Percentiles rank a stretch among this genome's conserved stretches.
These are phyloP conservation scores for Mortierella sp. DNA, from an alignment of 371 early-diverging fungal species.

Conservation along the genomic window DNA sequence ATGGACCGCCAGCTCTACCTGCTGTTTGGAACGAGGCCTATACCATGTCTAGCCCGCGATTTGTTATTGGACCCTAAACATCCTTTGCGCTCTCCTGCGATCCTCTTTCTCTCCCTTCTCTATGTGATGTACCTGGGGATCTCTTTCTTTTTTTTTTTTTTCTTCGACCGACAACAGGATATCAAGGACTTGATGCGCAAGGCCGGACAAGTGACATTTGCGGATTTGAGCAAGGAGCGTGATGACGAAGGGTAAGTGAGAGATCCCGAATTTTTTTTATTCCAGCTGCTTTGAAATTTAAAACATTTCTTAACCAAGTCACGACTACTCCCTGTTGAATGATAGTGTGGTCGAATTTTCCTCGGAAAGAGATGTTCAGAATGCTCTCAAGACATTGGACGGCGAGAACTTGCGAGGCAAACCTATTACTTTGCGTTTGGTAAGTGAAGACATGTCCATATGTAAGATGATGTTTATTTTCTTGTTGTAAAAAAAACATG, in stretches of 20 bases:
- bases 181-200: constrained; percentile 96
- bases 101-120: constrained; percentile 11
- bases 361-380: constrained; percentile 80
- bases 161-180: constrained; percentile 71
- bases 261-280: neutral
- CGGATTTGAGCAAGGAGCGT: constrained; percentile 84
- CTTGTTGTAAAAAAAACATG: neutral
- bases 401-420: constrained; percentile 88
- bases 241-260: constrained; percentile 85
- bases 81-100: constrained; percentile 16
- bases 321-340: neutral
- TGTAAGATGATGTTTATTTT: neutral
- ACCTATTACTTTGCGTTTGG: constrained; percentile 81
- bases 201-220: constrained; percentile 94
- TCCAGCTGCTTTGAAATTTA: neutral
- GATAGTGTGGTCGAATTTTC: constrained; percentile 93
- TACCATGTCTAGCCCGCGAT: constrained; percentile 12
- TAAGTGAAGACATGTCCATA: constrained; percentile 41
- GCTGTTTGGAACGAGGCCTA: constrained; percentile 1
- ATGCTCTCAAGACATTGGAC: constrained; percentile 87
- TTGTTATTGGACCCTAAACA: constrained; percentile 29
- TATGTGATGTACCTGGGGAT: constrained; percentile 1
- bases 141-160: neutral
- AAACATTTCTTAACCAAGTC: neutral
- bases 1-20: neutral